These are phyloP conservation scores for Schizochytrium sp. DNA, from an alignment of 108 stramenopile genomes.

Conservation along the genomic window DNA sequence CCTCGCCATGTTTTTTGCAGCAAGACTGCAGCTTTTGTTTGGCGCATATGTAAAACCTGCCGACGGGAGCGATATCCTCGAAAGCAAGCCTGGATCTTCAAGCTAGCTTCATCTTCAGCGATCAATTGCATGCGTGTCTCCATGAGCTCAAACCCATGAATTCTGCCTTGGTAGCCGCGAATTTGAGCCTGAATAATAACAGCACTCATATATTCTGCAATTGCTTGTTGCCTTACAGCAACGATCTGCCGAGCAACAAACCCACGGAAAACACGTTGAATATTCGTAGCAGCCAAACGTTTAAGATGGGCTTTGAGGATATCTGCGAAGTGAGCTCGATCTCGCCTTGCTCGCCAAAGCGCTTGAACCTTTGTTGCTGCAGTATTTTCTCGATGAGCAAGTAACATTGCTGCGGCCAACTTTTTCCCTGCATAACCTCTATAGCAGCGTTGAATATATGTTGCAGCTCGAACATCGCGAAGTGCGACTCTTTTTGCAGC, in stretches of 20 bases:
- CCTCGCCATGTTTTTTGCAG: conserved; percentile 44
- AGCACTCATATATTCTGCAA: conserved; percentile 41
- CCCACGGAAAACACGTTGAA: conserved; percentile 51
- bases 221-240: conserved; percentile 9
- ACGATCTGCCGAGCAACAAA: conserved; percentile 52
- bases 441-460: conserved; percentile 56
- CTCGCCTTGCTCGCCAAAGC: background rate
- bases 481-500: background rate
- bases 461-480: background rate
- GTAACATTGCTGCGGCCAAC: background rate
- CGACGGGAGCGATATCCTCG: conserved; percentile 1
- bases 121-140: conserved; percentile 53
- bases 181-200: conserved; percentile 16
- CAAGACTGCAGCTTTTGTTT: background rate
- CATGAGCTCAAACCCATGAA: conserved; percentile 56
- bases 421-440: conserved; percentile 54
- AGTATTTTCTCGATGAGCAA: background rate
- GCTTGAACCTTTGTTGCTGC: conserved; percentile 32
- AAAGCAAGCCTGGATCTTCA: conserved; percentile 39
- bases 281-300: background rate
- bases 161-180: conserved; percentile 35
- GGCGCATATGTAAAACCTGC: background rate
- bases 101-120: conserved; percentile 29
- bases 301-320: background rate
- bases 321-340: background rate